phyloP scores from a whole-genome alignment of 202 grass and related monocot species.

The Carex sylvatica region DNA sequence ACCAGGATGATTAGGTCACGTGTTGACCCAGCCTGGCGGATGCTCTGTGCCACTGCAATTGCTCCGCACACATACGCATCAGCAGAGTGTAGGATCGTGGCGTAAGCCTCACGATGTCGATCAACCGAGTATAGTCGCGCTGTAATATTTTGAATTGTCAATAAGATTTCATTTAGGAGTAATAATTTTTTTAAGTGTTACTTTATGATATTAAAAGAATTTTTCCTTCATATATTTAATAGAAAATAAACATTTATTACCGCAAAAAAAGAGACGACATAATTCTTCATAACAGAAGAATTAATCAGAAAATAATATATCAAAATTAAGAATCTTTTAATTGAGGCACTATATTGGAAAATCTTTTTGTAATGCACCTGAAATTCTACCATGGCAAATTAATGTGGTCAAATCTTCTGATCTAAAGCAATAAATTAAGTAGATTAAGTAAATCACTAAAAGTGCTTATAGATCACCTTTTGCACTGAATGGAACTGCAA shows the following conservation, averaged over 20 bases:
- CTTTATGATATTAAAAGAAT: neutral
- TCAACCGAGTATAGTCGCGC: constrained; percentile 34
- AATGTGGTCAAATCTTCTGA: neutral
- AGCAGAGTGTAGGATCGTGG: constrained; percentile 68
- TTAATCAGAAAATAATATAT: neutral
- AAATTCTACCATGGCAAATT: neutral
- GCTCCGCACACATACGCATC: constrained; percentile 73
- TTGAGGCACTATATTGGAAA: neutral
- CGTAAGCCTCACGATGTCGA: constrained; percentile 48
- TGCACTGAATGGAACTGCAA: constrained; percentile 41
- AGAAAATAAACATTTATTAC: neutral
- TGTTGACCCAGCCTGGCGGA: constrained; percentile 51
- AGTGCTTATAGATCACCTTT: constrained; percentile 35
- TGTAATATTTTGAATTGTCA: constrained; percentile 19
- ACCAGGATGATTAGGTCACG: constrained; percentile 72
- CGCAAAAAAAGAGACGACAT: neutral
- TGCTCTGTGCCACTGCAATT: constrained; percentile 67
- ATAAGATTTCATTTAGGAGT: neutral
- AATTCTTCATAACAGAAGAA: neutral
- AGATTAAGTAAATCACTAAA: neutral
- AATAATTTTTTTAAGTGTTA: no score
- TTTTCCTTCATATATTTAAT: neutral
- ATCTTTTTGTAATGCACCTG: neutral
- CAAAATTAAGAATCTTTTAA: neutral
- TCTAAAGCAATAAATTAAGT: neutral